Conservation (phyloP, 176 grass and related monocot species). For the Oryza longistaminata region DNA sequence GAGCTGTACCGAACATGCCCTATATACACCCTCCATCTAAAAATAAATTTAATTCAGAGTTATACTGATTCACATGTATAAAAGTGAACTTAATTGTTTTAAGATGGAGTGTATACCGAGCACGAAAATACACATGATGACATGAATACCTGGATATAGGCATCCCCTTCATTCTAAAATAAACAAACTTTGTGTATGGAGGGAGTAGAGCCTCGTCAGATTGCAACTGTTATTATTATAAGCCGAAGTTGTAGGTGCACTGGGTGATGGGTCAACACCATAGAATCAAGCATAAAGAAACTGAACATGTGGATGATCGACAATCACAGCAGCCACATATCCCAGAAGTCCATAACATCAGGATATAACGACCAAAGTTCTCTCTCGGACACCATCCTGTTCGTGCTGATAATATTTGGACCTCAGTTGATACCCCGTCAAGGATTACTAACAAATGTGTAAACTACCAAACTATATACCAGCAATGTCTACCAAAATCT, state of each 20-base stretch:
- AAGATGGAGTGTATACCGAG: too few species aligned
- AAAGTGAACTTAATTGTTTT: too few species aligned
- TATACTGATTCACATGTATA: too few species aligned
- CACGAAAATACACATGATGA: too few species aligned
- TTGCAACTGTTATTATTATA: neutral
- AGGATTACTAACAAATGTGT: conserved; percentile 20
- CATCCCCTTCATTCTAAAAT: too few species aligned
- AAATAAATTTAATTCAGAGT: too few species aligned
- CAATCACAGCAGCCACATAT: conserved; percentile 2
- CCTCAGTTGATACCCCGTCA: neutral
- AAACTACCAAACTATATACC: conserved; percentile 29
- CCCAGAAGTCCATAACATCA: neutral
- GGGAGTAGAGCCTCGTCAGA: too few species aligned
- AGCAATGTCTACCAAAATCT: conserved; percentile 25
- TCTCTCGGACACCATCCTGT: neutral
- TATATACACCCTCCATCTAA: too few species aligned
- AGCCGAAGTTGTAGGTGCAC: neutral
- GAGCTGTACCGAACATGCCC: too few species aligned
- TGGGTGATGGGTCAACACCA: neutral
- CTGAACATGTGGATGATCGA: neutral
- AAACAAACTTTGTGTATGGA: too few species aligned
- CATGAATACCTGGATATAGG: too few species aligned
- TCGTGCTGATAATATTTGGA: conserved; percentile 16
- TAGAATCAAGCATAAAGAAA: neutral
- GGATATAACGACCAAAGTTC: neutral